Percentiles rank a stretch among this genome's conserved stretches.
phyloP scores from a whole-genome alignment of 192 early-diverging fungal species.

The Coemansia sp. region DNA sequence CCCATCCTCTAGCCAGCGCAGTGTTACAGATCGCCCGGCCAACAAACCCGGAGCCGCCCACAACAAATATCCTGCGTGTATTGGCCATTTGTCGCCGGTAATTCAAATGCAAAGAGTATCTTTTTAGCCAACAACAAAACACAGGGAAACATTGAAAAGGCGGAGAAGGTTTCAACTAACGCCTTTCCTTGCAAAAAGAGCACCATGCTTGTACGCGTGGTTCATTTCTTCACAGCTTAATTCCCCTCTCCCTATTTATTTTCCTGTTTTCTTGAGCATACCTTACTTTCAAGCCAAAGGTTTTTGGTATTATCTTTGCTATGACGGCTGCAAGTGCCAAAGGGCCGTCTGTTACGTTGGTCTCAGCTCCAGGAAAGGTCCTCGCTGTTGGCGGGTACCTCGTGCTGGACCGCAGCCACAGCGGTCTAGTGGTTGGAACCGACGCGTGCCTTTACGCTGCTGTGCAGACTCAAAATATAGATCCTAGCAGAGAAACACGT shows the following conservation, averaged over 20 bases:
- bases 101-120: background rate
- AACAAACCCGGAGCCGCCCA: conserved; percentile 63
- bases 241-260: conserved; percentile 2
- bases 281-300: background rate
- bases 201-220: no score
- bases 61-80: conserved; percentile 57
- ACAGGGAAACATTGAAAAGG: background rate
- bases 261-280: background rate
- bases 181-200: background rate
- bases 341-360: conserved; percentile 41
- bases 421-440: conserved; percentile 82
- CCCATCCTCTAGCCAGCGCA: conserved; percentile 49
- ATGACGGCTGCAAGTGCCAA: conserved; percentile 4
- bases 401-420: conserved; percentile 76
- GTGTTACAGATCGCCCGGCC: conserved; percentile 56
- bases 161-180: background rate
- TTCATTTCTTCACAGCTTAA: background rate
- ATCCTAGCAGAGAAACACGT: background rate
- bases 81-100: conserved; percentile 11
- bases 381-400: conserved; percentile 92
- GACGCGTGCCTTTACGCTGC: conserved; percentile 81
- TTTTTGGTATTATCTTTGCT: background rate
- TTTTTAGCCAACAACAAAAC: background rate
- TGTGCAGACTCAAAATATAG: conserved; percentile 44
- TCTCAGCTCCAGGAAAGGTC: conserved; percentile 95